Base-by-base conservation (phyloP, 495 filamentous ascomycete species). In the Polyplosphaeria fusca region DNA sequence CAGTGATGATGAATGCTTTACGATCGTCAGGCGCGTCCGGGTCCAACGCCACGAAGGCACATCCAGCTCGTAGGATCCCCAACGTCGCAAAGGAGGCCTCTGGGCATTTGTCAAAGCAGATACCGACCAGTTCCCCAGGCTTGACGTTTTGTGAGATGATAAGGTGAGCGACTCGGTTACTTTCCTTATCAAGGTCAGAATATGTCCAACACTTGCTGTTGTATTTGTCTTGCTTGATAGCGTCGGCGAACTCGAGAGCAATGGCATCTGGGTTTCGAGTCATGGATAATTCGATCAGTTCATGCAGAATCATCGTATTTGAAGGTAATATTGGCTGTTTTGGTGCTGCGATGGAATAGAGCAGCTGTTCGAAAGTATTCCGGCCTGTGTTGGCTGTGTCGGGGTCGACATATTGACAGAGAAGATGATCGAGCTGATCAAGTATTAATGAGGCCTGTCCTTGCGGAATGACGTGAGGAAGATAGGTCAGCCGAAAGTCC, bases 21-120 rank as follows among this genome's bases (percentile, higher is more conserved):
- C 87, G 72, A 5, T 80, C 74, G 30, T 68, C 55, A 0, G 88
- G 88, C 0, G 86, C 80, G 5, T 68, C 76, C 2, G 78, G 84
- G 74, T 85, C 90, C 30, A 85, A 73, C 0, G 91, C 89, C 18
- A 96, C 75, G 70, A 91, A 96, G 1, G 83, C 79, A 64, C 86
- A 92, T 0, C 90, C 91, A 4, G 84, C 82, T 68, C 93, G 93
- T 42, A 93, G 71, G 39, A 91, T 83, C 4, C 87, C 89, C 4
- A 93, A 73, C 20, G 92, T 88, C 2, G 86, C 81, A 56, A 90
- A 84, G 41, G 85, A 90, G 9, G 89, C 80, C 44, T 87, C 82
- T 0, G 88, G 83, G 57, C 82, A 89, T 68, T 91, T 91, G 47
- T 90, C 81, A 62, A 95, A 92, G 66, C 85, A 86, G 5, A 89